A percentile compares a stretch with the other conserved stretches of the same genome.
Evolutionary conservation across 2,329 filamentous ascomycete species (phyloP).

Genomic region (Amesomyces nigricolor): DNA sequence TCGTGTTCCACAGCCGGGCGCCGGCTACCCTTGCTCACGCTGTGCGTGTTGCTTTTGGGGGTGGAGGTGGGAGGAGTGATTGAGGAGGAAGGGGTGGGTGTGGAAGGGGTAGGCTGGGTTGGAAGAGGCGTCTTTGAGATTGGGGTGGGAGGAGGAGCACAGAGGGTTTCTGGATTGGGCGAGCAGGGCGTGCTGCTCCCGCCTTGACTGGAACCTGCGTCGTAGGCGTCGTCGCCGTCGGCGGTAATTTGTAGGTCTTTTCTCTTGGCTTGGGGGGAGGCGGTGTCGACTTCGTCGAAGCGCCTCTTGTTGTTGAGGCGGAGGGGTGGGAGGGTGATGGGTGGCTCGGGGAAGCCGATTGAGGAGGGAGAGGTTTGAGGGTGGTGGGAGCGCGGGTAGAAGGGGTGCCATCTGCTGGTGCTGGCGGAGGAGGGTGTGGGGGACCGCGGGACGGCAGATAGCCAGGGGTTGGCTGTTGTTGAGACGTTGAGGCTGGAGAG

Average conservation of each 20-base stretch:
- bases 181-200: conserved; percentile 18
- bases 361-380: background rate
- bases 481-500: background rate
- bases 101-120: background rate
- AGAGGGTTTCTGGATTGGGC: background rate
- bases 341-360: background rate
- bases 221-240: conserved; percentile 12
- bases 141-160: background rate
- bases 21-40: conserved; percentile 8
- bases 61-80: background rate
- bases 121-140: background rate
- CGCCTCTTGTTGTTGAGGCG: conserved; percentile 16
- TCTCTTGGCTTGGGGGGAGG: background rate
- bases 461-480: conserved; percentile 17
- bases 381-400: background rate
- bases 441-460: conserved; percentile 20
- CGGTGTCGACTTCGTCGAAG: conserved; percentile 27
- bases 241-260: background rate
- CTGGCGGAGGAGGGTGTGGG: background rate
- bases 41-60: conserved; percentile 6
- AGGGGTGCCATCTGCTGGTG: background rate
- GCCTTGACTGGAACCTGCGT: conserved; percentile 20
- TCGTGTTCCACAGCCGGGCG: conserved; percentile 38
- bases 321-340: background rate
- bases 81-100: too few species aligned